Evolutionary conservation across 2,329 filamentous ascomycete species (phyloP), one percentile per base, ranked within the genome.

Genomic region (Daldinia sp.): DNA sequence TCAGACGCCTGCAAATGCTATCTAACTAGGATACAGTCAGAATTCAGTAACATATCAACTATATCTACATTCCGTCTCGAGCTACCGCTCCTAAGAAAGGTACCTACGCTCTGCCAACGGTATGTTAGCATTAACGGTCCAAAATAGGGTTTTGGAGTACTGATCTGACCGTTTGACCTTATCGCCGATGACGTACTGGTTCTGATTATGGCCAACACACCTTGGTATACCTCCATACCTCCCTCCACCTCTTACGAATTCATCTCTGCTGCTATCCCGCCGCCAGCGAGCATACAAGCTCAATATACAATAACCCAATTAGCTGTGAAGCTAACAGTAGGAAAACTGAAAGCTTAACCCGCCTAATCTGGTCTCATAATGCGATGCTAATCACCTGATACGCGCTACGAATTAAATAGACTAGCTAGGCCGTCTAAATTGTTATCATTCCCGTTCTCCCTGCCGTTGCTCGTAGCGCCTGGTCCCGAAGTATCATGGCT

Each of bases 401-500:
- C 35, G 41, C 18, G 20, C 64, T 70, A 78, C 50, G 74, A 70
- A 51, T 80, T 76, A 56, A 83, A 89, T 54, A 89, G 78, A 46
- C 82, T 83, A 5, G 87, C 85, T 15, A 89, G 83, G 0, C 86
- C 86, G 57, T 89, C 86, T 55, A 89, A 75, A 9, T 78, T 82
- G 68, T 88, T 86, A 6, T 85, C 85, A 0, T 82, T 85, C 72
- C 77, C 60, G 72, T 77, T 62, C 73, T 75, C 60, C 23, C 64
- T 53, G 10, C 63, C 64, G 41, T 69, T 67, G 10, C n/a, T 48
- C 0, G 28, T 51, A 15, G 37, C 44, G 15, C 50, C 60, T 64
- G 10, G 15, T 46, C 62, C 57, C 3, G 56, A 59, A 5, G 75
- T 78, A 12, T 77, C 73, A 3, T 72, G 77, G 10, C 75, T 73